A percentile compares a stretch with the other conserved stretches of the same genome.
phyloP scores from a whole-genome alignment of 1,284 basidiomycete genomes.

The Gymnopus androsaceus region DNA sequence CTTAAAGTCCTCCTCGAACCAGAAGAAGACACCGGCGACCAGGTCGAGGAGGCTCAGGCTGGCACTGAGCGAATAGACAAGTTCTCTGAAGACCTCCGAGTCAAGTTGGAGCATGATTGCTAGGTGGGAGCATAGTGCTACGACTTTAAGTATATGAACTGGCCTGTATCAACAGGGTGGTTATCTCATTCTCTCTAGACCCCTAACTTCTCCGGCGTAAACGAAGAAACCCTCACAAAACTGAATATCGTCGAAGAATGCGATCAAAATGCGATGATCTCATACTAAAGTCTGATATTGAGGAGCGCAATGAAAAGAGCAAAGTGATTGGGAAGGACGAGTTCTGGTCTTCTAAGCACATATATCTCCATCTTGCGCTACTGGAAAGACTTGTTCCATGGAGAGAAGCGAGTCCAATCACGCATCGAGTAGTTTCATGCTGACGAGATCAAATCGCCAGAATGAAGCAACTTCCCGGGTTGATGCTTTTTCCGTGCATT shows the following conservation, averaged over 20 bases:
- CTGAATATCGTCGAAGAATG: constrained; percentile 14
- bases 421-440: neutral
- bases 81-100: no score
- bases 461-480: constrained; percentile 20
- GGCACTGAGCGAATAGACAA: neutral
- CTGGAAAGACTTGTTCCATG: constrained; percentile 22
- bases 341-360: constrained; percentile 21
- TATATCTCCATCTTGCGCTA: constrained; percentile 20
- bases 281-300: constrained; percentile 16
- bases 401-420: constrained; percentile 15
- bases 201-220: constrained; percentile 18
- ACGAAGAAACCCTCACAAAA: constrained; percentile 11
- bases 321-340: constrained; percentile 11
- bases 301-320: constrained; percentile 11
- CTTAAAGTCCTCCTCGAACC: no score
- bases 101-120: no score
- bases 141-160: no score
- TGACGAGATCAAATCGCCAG: constrained; percentile 16
- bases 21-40: no score
- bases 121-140: no score
- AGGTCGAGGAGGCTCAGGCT: no score
- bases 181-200: constrained; percentile 13
- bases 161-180: no score
- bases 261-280: no score
- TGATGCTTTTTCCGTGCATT: constrained; percentile 23